phyloP scores from a whole-genome alignment of 78 protist genomes.

The Cyanophora paradoxa region DNA sequence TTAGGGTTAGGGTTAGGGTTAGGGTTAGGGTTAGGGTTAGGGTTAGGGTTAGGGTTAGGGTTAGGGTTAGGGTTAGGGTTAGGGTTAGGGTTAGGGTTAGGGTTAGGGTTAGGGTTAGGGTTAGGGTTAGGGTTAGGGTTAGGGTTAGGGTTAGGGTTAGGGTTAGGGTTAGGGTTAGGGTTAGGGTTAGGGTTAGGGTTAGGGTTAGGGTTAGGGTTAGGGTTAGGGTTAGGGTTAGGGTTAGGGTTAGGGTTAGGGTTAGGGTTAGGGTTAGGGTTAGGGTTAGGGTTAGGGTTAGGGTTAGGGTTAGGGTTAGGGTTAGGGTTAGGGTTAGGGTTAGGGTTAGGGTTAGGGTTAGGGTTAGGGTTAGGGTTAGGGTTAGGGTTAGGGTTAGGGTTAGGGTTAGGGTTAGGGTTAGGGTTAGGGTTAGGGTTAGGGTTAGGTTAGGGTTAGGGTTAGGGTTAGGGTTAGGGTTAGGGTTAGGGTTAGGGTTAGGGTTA shows the following conservation, averaged over 20 bases:
- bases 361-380: constrained; percentile 22
- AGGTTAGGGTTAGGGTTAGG: no score
- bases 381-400: constrained; percentile 16
- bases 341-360: constrained; percentile 26
- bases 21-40: constrained; percentile 24
- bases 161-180: constrained; percentile 18
- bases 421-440: constrained; percentile 25
- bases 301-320: constrained; percentile 25
- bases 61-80: neutral
- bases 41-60: constrained; percentile 24
- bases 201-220: constrained; percentile 12
- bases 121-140: constrained; percentile 19
- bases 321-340: constrained; percentile 25
- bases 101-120: constrained; percentile 22
- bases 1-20: constrained; percentile 26
- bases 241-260: constrained; percentile 3
- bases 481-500: constrained; percentile 25
- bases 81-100: neutral
- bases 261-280: constrained; percentile 23
- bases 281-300: constrained; percentile 26
- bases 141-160: constrained; percentile 25
- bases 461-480: constrained; percentile 27
- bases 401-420: constrained; percentile 26
- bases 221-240: constrained; percentile 5
- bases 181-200: constrained; percentile 14